Conservation (phyloP, 75 land plant genomes). For the Ceratopteris richardii region DNA sequence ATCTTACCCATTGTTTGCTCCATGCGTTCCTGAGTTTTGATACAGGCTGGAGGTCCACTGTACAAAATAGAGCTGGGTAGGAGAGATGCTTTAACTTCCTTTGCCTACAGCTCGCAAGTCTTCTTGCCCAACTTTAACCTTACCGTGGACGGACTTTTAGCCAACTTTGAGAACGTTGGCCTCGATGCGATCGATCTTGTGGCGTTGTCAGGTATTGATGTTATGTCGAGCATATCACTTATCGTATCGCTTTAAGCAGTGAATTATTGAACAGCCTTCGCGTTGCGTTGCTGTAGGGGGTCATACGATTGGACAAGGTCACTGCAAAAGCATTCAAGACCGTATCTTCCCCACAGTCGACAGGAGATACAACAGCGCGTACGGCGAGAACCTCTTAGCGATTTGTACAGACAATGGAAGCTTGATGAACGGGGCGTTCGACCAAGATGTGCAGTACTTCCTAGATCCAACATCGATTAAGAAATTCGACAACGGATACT, state of each 20-base stretch:
- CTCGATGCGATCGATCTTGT: no score
- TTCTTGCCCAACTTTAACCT: no score
- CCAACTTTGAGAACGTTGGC: no score
- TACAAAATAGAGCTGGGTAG: no score
- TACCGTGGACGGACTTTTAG: no score
- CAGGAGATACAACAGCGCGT: not conserved
- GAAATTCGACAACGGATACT: constrained; percentile 55
- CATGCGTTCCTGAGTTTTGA: not conserved
- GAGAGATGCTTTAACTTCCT: constrained; percentile 18
- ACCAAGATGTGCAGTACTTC: constrained; percentile 12
- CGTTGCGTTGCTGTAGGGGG: no score
- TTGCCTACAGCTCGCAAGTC: constrained; percentile 40
- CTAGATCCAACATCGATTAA: constrained; percentile 41
- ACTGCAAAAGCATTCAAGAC: constrained; percentile 35
- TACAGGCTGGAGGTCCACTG: constrained; percentile 41
- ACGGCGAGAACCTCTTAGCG: constrained; percentile 7
- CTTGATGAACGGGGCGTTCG: constrained; percentile 4
- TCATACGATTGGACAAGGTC: constrained; percentile 52
- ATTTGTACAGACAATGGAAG: constrained; percentile 12
- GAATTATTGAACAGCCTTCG: no score
- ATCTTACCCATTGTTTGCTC: not conserved
- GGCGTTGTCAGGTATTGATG: no score
- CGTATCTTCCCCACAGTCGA: constrained; percentile 8
- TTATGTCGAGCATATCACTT: no score
- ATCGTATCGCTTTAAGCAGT: no score